Evolutionary conservation across 2,329 filamentous ascomycete genomes (phyloP).

Genomic region (Kalmusia sp.): DNA sequence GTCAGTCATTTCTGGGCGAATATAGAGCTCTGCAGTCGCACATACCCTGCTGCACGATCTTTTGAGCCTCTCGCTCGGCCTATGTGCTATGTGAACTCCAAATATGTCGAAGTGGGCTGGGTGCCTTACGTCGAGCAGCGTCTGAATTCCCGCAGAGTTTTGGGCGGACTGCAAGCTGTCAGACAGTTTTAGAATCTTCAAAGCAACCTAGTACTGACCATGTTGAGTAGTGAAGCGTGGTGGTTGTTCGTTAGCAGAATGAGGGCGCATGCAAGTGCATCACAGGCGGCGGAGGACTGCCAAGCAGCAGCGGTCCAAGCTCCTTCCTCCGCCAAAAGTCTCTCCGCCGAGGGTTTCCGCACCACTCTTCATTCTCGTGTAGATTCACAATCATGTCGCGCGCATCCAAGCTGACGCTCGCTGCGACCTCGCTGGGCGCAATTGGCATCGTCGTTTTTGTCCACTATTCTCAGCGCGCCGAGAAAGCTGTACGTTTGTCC

Average conservation of each 20-base stretch:
- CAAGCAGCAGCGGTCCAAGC: conserved; percentile 41
- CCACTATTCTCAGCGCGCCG: conserved; percentile 84
- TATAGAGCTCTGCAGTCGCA: too few species aligned
- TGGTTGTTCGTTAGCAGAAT: conserved; percentile 25
- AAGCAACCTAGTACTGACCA: conserved; percentile 26
- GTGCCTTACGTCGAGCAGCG: conserved; percentile 88
- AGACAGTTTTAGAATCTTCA: conserved; percentile 18
- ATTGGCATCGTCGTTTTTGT: conserved; percentile 81
- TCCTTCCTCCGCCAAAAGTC: conserved; percentile 28
- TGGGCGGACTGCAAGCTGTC: conserved; percentile 78
- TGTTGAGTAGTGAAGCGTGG: conserved; percentile 27
- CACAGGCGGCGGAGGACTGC: conserved; percentile 23
- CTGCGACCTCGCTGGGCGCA: conserved; percentile 77
- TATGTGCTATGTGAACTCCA: conserved; percentile 56
- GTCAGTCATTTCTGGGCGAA: too few species aligned
- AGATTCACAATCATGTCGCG: conserved; percentile 72
- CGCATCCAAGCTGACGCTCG: conserved; percentile 85
- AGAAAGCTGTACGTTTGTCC: conserved; percentile 72
- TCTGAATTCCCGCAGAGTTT: conserved; percentile 98
- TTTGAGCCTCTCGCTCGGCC: conserved; percentile 98
- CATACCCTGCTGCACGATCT: conserved; percentile 96
- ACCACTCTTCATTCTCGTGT: conserved; percentile 1
- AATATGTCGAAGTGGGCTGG: conserved; percentile 30
- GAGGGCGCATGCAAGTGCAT: conserved; percentile 34
- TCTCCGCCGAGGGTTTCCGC: conserved; percentile 10